phyloP scores from a whole-genome alignment of 176 grass and related monocot genomes.

The Zoysia japonica region DNA sequence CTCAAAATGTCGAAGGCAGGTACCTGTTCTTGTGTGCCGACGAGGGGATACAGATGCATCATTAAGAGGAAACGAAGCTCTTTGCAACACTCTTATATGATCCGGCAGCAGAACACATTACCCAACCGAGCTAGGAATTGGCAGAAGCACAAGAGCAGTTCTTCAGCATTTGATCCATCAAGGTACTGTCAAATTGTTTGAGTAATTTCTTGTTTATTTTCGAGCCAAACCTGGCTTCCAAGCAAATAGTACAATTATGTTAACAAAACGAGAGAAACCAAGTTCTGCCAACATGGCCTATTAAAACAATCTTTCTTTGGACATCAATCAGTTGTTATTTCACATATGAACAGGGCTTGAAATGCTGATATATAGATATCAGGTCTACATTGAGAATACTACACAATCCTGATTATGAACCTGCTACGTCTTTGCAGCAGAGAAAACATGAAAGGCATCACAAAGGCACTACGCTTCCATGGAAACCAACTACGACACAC shows the following conservation, averaged over 20 bases:
- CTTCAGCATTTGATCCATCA: constrained; percentile 13
- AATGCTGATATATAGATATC: background rate
- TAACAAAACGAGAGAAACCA: background rate
- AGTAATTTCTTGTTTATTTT: background rate
- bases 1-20: constrained; percentile 41
- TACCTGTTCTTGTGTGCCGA: constrained; percentile 40
- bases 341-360: background rate
- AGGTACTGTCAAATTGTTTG: constrained; percentile 15
- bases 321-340: background rate
- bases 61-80: constrained; percentile 30
- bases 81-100: background rate
- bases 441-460: constrained; percentile 71
- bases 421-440: constrained; percentile 4
- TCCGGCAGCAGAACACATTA: background rate
- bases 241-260: background rate
- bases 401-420: background rate
- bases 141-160: background rate
- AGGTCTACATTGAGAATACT: background rate
- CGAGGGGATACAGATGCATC: background rate
- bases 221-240: background rate
- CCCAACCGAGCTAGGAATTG: background rate
- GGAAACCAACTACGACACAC: constrained; percentile 61
- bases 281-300: background rate
- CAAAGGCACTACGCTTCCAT: constrained; percentile 57
- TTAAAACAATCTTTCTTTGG: background rate